A percentile compares a stretch with the other conserved stretches of the same genome.
Conservation (phyloP, 2,329 filamentous ascomycete genomes). For the Ophiostoma quercus region DNA sequence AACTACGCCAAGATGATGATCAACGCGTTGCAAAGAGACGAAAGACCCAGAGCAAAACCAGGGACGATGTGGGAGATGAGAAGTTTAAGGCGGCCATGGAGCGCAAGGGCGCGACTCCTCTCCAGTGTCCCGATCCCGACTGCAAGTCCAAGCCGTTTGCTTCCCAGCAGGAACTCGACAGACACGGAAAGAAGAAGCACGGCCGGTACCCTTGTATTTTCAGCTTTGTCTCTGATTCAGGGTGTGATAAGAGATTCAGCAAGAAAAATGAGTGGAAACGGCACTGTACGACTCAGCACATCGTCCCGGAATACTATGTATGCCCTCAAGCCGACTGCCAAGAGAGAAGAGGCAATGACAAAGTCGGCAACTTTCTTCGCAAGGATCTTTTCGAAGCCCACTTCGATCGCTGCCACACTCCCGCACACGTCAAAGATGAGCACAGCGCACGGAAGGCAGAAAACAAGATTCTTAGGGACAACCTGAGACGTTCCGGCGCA, state of each 20-base stretch:
- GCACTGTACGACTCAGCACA: constrained; percentile 74
- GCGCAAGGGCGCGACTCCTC: neutral
- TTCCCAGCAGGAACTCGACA: neutral
- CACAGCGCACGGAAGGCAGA: neutral
- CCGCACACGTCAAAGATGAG: neutral
- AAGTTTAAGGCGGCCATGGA: neutral
- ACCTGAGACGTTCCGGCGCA: neutral
- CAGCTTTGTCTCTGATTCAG: constrained; percentile 56
- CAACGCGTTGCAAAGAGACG: neutral
- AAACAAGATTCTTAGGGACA: too few species aligned
- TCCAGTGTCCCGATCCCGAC: neutral
- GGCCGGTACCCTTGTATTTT: neutral
- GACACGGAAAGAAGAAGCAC: neutral
- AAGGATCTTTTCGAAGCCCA: neutral
- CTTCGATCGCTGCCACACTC: neutral
- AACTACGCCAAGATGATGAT: neutral
- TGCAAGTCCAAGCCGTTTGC: neutral
- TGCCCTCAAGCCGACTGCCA: constrained; percentile 56
- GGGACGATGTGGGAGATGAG: too few species aligned
- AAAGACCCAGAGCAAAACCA: neutral
- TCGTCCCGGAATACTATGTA: constrained; percentile 67
- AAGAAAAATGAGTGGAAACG: constrained; percentile 96
- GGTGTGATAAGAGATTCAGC: constrained; percentile 66
- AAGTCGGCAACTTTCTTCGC: neutral
- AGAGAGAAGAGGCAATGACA: neutral